phyloP scores from a whole-genome alignment of 257 asterid species.

The Scutellaria galericulata region DNA sequence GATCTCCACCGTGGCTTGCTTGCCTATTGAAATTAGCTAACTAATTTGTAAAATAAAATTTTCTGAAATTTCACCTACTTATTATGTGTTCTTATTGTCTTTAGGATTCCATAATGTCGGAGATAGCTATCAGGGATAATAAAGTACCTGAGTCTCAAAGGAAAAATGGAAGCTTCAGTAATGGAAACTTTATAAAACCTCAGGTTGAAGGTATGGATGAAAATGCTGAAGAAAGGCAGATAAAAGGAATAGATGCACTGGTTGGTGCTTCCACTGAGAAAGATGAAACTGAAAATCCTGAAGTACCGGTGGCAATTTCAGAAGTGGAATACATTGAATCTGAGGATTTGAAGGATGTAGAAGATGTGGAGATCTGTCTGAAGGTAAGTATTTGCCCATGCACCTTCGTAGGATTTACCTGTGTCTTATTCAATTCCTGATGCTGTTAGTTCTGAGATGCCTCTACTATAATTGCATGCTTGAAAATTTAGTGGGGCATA shows the following conservation, averaged over 20 bases:
- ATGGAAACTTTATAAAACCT: conserved; percentile 51
- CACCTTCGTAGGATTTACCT: neutral
- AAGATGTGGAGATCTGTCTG: conserved; percentile 58
- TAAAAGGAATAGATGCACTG: conserved; percentile 37
- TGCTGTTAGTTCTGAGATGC: conserved; percentile 7
- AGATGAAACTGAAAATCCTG: conserved; percentile 49
- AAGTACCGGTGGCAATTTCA: conserved; percentile 45
- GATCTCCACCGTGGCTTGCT: conserved; percentile 28
- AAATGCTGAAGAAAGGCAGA: conserved; percentile 48
- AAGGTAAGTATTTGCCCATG: conserved; percentile 51
- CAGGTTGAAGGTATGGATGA: conserved; percentile 43
- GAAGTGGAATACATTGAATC: conserved; percentile 91
- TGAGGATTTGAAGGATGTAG: conserved; percentile 73
- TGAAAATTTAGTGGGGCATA: neutral
- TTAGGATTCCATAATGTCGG: conserved; percentile 62
- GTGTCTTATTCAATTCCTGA: conserved; percentile 16
- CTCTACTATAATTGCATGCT: conserved; percentile 2
- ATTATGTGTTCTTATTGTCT: conserved; percentile 21
- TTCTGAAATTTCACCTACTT: conserved; percentile 14
- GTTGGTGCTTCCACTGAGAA: conserved; percentile 42
- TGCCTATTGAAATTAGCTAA: conserved; percentile 5
- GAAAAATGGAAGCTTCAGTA: conserved; percentile 50
- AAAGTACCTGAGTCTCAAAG: conserved; percentile 54
- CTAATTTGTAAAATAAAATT: too few relatives aligned
- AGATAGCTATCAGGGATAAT: conserved; percentile 55